A percentile compares a stretch with the other conserved stretches of the same genome.
Evolutionary conservation across 345 rosid species (phyloP).

Genomic region (Hevea brasiliensis): DNA sequence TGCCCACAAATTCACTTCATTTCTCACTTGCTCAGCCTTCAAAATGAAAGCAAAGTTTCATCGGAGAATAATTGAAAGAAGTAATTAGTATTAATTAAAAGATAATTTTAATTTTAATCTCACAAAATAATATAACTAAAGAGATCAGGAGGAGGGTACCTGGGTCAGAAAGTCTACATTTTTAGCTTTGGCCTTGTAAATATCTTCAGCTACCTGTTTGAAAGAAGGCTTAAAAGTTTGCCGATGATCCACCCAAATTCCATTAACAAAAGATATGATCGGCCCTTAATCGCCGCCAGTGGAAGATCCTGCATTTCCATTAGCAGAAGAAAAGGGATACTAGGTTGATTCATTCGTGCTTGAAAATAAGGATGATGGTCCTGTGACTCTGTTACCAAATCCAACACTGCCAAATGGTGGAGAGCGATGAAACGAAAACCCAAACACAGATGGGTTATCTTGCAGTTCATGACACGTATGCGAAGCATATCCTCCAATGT

Average conservation of each 20-base stretch:
- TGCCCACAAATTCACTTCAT: conserved; percentile 20
- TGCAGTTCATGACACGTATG: too few relatives aligned
- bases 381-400: too few relatives aligned
- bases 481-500: too few relatives aligned
- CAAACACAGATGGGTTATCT: too few relatives aligned
- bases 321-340: too few relatives aligned
- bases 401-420: too few relatives aligned
- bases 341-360: too few relatives aligned
- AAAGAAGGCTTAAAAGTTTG: conserved; percentile 14
- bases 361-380: too few relatives aligned
- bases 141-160: not conserved
- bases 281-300: not conserved
- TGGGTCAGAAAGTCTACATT: not conserved
- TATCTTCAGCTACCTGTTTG: not conserved
- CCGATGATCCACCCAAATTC: conserved; percentile 4
- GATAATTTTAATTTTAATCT: too few relatives aligned
- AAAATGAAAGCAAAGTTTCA: not conserved
- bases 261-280: not conserved
- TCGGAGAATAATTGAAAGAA: too few relatives aligned
- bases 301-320: not conserved
- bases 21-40: not conserved
- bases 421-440: too few relatives aligned
- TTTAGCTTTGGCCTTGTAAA: conserved; percentile 3
- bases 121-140: too few relatives aligned
- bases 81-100: not conserved